Evolutionary conservation across 1,139 yeast species (phyloP), one percentile per base, ranked within the genome.

Genomic region (Sugiyamaella pinicola): DNA sequence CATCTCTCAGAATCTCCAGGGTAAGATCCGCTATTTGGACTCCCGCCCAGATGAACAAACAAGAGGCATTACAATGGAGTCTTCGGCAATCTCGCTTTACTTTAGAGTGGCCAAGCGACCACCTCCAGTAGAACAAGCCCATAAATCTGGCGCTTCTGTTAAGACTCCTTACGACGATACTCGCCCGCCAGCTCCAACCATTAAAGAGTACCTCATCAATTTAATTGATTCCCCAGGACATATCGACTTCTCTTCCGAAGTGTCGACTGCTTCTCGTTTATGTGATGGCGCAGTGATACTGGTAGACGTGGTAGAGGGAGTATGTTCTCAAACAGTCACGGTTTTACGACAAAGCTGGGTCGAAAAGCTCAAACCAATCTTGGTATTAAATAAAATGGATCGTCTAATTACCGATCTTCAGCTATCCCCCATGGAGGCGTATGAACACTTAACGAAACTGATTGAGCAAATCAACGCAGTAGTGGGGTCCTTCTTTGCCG

Each of bases 211-310:
- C 70, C 74, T 93, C 54, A 85, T 95, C 68, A 95, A 95, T 65
- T 78, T 95, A 64, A 91, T 95, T 53, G 99, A 95, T 71, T 93
- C 98, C 0, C 99, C 99, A 0, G 99, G 99, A 8, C 99, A 95
- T 66, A 90, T 95, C 60, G 99, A 95, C 70, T 95, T 95, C 67
- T 86, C 96, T 0, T 86, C 95, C 6, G 99, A 95, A 67, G 99
- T 95, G 0, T 87, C 96, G 13, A 87, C 96, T 0, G 96, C 98
- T 0, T 89, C 98, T 1, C 78, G 99, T 65, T 74, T 95, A 47
- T 95, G 98, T 72, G 99, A 95, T 68, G 98, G 98, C 34, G 97
- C 98, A 0, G 85, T 95, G 4, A 95, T 95, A 0, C 75, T 95
- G 18, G 96, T 95, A 1, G 99, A 93, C 69, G 98, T 88, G 2